Conservation (phyloP, 2,329 filamentous ascomycete species). For the Colletotrichum higginsianum region DNA sequence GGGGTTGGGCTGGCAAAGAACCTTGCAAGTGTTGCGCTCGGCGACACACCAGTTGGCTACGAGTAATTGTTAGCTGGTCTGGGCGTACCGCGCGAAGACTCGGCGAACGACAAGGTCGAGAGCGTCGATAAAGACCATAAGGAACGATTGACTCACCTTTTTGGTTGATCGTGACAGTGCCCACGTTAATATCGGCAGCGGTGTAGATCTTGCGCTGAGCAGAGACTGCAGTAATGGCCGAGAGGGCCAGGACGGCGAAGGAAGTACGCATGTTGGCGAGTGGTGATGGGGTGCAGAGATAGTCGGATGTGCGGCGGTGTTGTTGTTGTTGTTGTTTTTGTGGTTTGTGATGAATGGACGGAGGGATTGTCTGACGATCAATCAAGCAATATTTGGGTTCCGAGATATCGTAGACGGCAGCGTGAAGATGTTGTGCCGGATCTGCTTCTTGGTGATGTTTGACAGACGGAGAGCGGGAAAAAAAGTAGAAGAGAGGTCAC, state of each 20-base stretch:
- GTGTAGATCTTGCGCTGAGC: conserved; percentile 41
- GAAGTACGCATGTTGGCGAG: conserved; percentile 41
- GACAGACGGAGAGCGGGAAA: conserved; percentile 22
- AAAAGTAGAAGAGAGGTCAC: conserved; percentile 5
- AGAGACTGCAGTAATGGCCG: conserved; percentile 38
- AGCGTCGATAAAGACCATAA: not conserved
- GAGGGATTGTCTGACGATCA: conserved; percentile 19
- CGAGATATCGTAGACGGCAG: conserved; percentile 35
- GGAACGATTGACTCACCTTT: conserved; percentile 27
- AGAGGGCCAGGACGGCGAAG: conserved; percentile 39
- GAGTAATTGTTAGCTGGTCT: conserved; percentile 4
- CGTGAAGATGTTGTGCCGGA: conserved; percentile 38
- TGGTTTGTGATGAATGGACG: conserved; percentile 8
- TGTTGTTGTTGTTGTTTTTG: not conserved
- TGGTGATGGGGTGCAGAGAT: conserved; percentile 21
- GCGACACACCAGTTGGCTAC: conserved; percentile 67
- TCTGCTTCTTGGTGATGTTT: conserved; percentile 36
- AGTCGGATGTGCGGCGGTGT: conserved; percentile 17
- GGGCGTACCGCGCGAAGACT: too few relatives aligned
- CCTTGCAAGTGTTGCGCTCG: conserved; percentile 65
- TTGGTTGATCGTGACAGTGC: conserved; percentile 12
- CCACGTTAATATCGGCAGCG: conserved; percentile 37
- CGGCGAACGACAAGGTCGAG: not conserved
- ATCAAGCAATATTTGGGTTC: conserved; percentile 37
- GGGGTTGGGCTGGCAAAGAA: conserved; percentile 60